Percentiles rank a stretch among this genome's conserved stretches.
Evolutionary conservation across 495 filamentous ascomycete genomes (phyloP).

Genomic region (Talaromyces proteolyticus): DNA sequence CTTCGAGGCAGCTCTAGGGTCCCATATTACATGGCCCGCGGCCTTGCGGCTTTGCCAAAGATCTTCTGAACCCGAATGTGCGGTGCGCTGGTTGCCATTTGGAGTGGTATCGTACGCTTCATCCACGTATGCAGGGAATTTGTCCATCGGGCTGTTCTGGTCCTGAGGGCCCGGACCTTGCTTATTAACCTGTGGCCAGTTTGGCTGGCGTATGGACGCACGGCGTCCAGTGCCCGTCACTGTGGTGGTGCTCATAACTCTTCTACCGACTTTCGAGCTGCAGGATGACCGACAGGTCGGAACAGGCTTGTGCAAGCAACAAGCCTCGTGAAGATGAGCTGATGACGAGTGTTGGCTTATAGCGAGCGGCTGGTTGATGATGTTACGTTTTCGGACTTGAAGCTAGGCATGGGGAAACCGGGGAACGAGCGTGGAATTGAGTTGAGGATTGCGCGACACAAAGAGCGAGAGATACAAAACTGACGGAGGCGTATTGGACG

Average conservation of each 20-base stretch:
- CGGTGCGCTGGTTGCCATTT: slow-evolving; percentile 8
- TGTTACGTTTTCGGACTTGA: neutral
- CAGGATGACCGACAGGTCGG: too few species aligned
- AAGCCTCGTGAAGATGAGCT: neutral
- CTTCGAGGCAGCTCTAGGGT: slow-evolving; percentile 37
- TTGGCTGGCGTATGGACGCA: slow-evolving; percentile 35
- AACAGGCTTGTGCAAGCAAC: neutral
- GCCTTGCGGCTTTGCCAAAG: slow-evolving; percentile 33
- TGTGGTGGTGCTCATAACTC: slow-evolving; percentile 35
- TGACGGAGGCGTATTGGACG: neutral
- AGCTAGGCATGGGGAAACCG: too few species aligned
- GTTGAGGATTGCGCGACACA: neutral
- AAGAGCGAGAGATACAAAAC: neutral
- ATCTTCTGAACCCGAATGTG: slow-evolving; percentile 10
- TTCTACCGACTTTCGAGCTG: too few species aligned
- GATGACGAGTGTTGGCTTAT: neutral
- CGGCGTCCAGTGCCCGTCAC: slow-evolving; percentile 40
- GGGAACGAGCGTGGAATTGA: too few species aligned
- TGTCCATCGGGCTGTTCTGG: slow-evolving; percentile 34
- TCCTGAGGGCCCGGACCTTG: slow-evolving; percentile 19
- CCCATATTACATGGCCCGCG: slow-evolving; percentile 20
- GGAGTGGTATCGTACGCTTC: slow-evolving; percentile 23
- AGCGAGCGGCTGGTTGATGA: neutral
- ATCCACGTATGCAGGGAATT: slow-evolving; percentile 38
- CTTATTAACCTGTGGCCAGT: slow-evolving; percentile 27